phyloP scores from a whole-genome alignment of 306 rosid genomes.

The Biancaea sappan region DNA sequence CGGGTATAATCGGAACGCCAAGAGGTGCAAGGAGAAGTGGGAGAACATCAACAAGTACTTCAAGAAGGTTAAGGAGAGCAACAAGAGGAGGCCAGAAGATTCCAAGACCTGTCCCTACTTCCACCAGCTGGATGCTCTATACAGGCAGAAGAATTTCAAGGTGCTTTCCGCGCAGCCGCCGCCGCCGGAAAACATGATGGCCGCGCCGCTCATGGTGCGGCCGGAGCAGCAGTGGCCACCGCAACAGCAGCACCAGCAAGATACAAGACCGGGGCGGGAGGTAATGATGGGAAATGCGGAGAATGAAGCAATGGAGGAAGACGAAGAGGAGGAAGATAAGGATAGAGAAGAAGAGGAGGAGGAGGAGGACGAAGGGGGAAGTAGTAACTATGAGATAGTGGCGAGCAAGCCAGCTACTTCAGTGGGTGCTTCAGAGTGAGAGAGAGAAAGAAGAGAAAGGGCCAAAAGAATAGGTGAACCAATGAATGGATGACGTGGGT shows the following conservation, averaged over 20 bases:
- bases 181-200: conserved; percentile 47
- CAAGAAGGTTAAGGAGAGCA: conserved; percentile 95
- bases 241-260: conserved; percentile 26
- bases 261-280: background rate
- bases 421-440: conserved; percentile 41
- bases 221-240: conserved; percentile 99
- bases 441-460: conserved; percentile 12
- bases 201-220: conserved; percentile 73
- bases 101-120: conserved; percentile 94
- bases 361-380: conserved; percentile 57
- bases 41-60: conserved; percentile 97
- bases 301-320: conserved; percentile 39
- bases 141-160: conserved; percentile 51
- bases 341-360: conserved; percentile 33
- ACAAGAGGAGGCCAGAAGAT: conserved; percentile 81
- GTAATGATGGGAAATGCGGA: conserved; percentile 40
- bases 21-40: conserved; percentile 98
- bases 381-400: conserved; percentile 60
- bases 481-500: conserved; percentile 24
- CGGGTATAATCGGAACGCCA: conserved; percentile 75
- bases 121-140: conserved; percentile 69
- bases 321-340: conserved; percentile 42
- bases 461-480: conserved; percentile 23
- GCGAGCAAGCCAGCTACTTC: conserved; percentile 58
- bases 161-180: conserved; percentile 30